Conservation (phyloP, 345 rosid species). For the Anastatica hierochuntica region DNA sequence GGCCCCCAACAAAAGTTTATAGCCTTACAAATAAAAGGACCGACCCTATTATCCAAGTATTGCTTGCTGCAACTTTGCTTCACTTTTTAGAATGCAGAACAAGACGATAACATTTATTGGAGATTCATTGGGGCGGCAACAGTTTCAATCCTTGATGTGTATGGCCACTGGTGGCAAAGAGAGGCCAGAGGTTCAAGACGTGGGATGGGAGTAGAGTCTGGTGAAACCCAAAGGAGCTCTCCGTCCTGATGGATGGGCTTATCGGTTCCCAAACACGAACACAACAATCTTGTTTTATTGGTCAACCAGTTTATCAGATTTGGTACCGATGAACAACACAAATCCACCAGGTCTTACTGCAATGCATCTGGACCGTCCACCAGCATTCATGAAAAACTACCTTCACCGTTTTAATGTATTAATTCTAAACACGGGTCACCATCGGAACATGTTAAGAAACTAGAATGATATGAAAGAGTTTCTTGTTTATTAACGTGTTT, state of each 20-base stretch:
- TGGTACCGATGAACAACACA: conserved; percentile 37
- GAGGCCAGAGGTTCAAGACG: conserved; percentile 45
- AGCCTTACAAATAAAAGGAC: no score
- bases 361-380: conserved; percentile 73
- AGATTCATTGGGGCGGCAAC: conserved; percentile 77
- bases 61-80: neutral
- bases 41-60: no score
- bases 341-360: conserved; percentile 30
- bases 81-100: conserved; percentile 50
- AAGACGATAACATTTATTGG: conserved; percentile 77
- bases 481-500: no score
- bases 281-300: conserved; percentile 68
- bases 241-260: conserved; percentile 72
- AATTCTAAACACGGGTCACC: conserved; percentile 73
- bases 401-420: conserved; percentile 47
- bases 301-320: conserved; percentile 55
- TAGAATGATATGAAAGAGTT: no score
- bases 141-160: conserved; percentile 70
- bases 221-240: conserved; percentile 37
- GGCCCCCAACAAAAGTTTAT: no score
- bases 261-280: conserved; percentile 47
- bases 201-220: conserved; percentile 51
- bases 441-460: no score
- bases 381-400: conserved; percentile 47
- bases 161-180: conserved; percentile 61